Evolutionary conservation across 257 asterid species (phyloP).

Genomic region (Nemophila menziesii): DNA sequence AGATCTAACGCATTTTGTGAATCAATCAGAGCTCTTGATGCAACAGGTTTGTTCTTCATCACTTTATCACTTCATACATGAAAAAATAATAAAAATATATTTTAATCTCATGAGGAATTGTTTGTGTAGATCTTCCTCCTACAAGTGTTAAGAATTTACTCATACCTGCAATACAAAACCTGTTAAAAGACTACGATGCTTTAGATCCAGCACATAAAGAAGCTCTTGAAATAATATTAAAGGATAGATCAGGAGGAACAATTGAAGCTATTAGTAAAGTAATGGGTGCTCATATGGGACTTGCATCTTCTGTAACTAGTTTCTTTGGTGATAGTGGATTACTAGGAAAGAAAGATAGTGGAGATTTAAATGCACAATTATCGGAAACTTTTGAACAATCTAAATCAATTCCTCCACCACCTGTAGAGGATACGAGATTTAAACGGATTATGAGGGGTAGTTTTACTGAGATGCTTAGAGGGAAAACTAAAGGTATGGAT

Average conservation of each 20-base stretch:
- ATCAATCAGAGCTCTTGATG: conserved; percentile 98
- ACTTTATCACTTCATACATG: too few relatives aligned
- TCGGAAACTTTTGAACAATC: conserved; percentile 27
- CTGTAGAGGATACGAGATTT: conserved; percentile 76
- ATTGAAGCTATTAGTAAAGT: conserved; percentile 75
- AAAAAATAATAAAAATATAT: too few relatives aligned
- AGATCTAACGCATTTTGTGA: conserved; percentile 90
- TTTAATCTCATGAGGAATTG: too few relatives aligned
- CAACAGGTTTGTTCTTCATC: conserved; percentile 48
- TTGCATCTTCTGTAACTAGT: conserved; percentile 73
- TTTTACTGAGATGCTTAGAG: conserved; percentile 82
- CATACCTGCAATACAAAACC: conserved; percentile 85
- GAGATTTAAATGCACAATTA: conserved; percentile 27
- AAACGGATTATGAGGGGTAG: conserved; percentile 89
- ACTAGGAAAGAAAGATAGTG: conserved; percentile 60
- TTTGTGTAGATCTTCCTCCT: conserved; percentile 55
- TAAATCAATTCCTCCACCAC: conserved; percentile 26
- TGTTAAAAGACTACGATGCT: conserved; percentile 73
- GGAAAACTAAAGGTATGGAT: conserved; percentile 50
- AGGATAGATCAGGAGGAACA: conserved; percentile 88
- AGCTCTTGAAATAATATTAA: conserved; percentile 85
- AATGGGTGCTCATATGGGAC: conserved; percentile 90
- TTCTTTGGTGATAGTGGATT: conserved; percentile 84
- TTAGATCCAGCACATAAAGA: conserved; percentile 99
- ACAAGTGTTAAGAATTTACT: conserved; percentile 65